A percentile compares a stretch with the other conserved stretches of the same genome.
Evolutionary conservation across 495 filamentous ascomycete genomes (phyloP).

Genomic region (Penicillium maclennaniae): DNA sequence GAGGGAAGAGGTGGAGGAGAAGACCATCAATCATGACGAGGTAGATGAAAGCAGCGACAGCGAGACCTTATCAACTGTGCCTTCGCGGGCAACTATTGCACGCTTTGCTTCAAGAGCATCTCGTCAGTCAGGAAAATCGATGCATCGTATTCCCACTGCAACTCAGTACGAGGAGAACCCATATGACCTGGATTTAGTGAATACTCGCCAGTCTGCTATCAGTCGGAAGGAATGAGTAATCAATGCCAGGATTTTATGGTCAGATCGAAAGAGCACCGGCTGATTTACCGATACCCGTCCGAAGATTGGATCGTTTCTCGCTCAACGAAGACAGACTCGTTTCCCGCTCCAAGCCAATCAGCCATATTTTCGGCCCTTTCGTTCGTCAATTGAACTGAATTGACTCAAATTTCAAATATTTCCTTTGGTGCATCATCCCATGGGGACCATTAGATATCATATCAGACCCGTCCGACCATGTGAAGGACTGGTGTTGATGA

Average conservation of each 20-base stretch:
- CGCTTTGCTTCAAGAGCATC: slow-evolving; percentile 25
- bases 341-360: no score
- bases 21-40: slow-evolving; percentile 15
- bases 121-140: slow-evolving; percentile 26
- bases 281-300: no score
- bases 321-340: no score
- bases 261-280: neutral
- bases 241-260: neutral
- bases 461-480: no score
- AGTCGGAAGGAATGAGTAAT: slow-evolving; percentile 18
- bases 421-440: no score
- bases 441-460: no score
- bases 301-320: no score
- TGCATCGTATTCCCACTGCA: slow-evolving; percentile 23
- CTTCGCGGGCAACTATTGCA: slow-evolving; percentile 15
- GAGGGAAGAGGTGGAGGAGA: slow-evolving; percentile 3
- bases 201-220: slow-evolving; percentile 32
- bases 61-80: slow-evolving; percentile 26
- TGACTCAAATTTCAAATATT: no score
- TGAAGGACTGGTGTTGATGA: no score
- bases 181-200: slow-evolving; percentile 37
- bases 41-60: slow-evolving; percentile 12
- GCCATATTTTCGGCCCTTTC: no score
- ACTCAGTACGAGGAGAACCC: slow-evolving; percentile 39
- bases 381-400: no score